Evolutionary conservation across 208 protist genomes (phyloP).

Genomic region (Crithidia bombi): DNA sequence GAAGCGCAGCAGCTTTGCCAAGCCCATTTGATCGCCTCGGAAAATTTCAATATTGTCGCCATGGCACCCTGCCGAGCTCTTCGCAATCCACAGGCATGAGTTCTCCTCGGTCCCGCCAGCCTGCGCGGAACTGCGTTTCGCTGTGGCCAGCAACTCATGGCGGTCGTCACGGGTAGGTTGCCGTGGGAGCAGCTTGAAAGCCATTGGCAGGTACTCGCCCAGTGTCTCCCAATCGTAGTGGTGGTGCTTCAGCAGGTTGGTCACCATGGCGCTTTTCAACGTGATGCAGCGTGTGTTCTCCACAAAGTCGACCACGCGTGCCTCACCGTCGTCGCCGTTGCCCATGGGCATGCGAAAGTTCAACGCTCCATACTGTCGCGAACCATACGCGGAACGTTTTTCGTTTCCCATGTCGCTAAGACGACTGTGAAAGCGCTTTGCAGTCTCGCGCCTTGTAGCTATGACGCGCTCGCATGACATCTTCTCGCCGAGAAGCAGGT

Average conservation of each 20-base stretch:
- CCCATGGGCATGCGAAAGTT: slow-evolving; percentile 60
- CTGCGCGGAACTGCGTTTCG: slow-evolving; percentile 12
- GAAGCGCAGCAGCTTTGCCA: slow-evolving; percentile 55
- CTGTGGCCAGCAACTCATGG: slow-evolving; percentile 40
- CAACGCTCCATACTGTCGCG: neutral
- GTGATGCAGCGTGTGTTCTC: slow-evolving; percentile 76
- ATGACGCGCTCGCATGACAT: slow-evolving; percentile 61
- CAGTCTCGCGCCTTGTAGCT: slow-evolving; percentile 49
- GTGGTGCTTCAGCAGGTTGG: slow-evolving; percentile 71
- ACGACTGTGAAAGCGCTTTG: slow-evolving; percentile 34
- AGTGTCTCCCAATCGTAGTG: slow-evolving; percentile 56
- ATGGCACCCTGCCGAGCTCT: slow-evolving; percentile 80
- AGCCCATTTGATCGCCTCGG: slow-evolving; percentile 43
- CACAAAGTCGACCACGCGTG: slow-evolving; percentile 69
- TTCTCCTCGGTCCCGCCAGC: neutral
- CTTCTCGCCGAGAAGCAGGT: slow-evolving; percentile 78
- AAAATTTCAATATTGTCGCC: slow-evolving; percentile 85
- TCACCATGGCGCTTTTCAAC: slow-evolving; percentile 81
- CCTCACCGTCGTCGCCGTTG: slow-evolving; percentile 44
- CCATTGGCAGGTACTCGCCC: slow-evolving; percentile 64
- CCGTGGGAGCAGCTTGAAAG: slow-evolving; percentile 64
- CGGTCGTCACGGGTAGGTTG: slow-evolving; percentile 57
- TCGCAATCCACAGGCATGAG: slow-evolving; percentile 70
- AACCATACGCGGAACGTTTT: slow-evolving; percentile 5
- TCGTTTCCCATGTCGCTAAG: slow-evolving; percentile 3